Conservation (phyloP, 1,284 basidiomycete species). For the Ustilago loliicola region DNA sequence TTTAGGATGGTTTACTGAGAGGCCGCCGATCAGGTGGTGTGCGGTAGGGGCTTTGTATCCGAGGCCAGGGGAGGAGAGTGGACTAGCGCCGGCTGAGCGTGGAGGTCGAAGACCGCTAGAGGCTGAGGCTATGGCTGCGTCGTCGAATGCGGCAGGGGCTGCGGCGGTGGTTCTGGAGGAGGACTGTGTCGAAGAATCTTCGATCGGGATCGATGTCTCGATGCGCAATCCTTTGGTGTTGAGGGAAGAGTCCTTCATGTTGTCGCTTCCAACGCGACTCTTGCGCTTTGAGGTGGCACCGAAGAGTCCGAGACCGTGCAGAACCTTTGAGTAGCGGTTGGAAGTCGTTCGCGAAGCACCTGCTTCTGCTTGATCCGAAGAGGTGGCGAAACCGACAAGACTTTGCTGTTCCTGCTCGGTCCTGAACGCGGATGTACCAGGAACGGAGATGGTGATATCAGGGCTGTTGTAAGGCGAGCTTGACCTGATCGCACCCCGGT, state of each 20-base stretch:
- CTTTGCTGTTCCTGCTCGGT: conserved; percentile 13
- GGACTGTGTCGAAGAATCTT: neutral
- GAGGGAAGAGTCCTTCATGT: neutral
- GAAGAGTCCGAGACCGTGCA: conserved; percentile 28
- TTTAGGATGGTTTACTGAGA: conserved; percentile 25
- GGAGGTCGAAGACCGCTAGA: neutral
- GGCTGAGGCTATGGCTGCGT: neutral
- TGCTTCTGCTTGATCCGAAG: neutral
- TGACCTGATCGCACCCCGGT: conserved; percentile 19
- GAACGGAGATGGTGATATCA: conserved; percentile 24
- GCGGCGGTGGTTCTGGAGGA: neutral
- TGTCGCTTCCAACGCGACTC: neutral
- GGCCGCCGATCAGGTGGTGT: conserved; percentile 22
- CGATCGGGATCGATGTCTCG: conserved; percentile 24
- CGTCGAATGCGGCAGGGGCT: neutral
- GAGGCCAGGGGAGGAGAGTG: conserved; percentile 13
- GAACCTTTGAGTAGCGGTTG: conserved; percentile 34
- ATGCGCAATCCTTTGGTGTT: conserved; percentile 25
- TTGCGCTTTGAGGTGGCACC: conserved; percentile 30
- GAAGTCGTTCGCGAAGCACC: neutral
- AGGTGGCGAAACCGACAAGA: conserved; percentile 6
- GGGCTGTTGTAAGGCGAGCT: conserved; percentile 32
- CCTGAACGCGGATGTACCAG: conserved; percentile 16
- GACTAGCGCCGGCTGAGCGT: conserved; percentile 1
- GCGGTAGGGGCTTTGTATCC: conserved; percentile 26